Base-by-base conservation (phyloP, 352 stramenopile genomes). In the Stephanocyclus meneghinianus region DNA sequence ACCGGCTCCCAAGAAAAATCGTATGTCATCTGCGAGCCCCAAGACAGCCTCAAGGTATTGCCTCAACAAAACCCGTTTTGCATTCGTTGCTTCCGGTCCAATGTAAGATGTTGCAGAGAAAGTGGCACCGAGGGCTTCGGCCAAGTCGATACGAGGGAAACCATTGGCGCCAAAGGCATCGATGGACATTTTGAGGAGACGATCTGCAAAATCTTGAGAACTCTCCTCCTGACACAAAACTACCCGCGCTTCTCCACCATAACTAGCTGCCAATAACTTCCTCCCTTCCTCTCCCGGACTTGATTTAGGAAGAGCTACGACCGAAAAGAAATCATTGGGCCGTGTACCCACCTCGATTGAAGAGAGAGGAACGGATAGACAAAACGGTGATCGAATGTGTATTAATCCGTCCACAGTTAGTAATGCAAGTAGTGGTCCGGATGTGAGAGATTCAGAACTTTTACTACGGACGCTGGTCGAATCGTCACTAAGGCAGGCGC, bases 81-180 rank as follows among this genome's bases (percentile, higher is more conserved):
- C 55, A 35, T 64, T 9, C 8, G 81, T 89, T 9, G 88, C 65
- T 55, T 69, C 77, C 59, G 80, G 76, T 29, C 87, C 87, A 45
- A 84, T 78, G 70, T 93, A 93, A 3, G 80, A 90, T 21, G 87
- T 91, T 10, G 89, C 85, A 5, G 85, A 91, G 68, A 92, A 92
- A 16, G 76, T 89, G 1, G 89, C 84, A 45, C 84, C 63, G 2
- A 91, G 55, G 0, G 89, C 81, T 78, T 93, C 86, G n/a, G 89
- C 87, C 21, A 92, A 55, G 71, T 92, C 83, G 26, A 78, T 65
- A 26, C 89, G 72, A 10, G 89, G 89, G 85, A 92, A 93, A 37
- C 85, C 85, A 83, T 89, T 89, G 30, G 80, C 48, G 8, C 89
- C 89, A 82, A 93, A 92, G 1, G 89, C 89, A 85, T 93, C 89